A percentile compares a stretch with the other conserved stretches of the same genome.
These are phyloP conservation scores for Colletotrichum phormii DNA, from an alignment of 2,329 filamentous ascomycete genomes.

Conservation along the genomic window DNA sequence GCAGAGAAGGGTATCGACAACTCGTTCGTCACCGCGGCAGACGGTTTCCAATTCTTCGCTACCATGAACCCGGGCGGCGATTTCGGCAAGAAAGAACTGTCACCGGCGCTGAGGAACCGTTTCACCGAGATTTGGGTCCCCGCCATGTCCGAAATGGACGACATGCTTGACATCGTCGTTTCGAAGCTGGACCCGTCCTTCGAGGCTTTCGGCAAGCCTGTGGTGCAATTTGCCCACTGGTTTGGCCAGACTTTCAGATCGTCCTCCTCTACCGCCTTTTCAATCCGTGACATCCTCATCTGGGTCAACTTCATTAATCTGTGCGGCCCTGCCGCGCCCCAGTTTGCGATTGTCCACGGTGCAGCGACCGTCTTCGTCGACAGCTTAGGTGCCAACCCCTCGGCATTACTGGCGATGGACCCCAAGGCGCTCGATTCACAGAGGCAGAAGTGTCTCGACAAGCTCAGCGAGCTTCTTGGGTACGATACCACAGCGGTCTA, in stretches of 20 bases:
- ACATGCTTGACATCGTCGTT: slow-evolving; percentile 87
- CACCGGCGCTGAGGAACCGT: slow-evolving; percentile 91
- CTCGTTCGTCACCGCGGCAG: slow-evolving; percentile 78
- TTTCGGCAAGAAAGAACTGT: slow-evolving; percentile 97
- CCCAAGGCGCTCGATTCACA: slow-evolving; percentile 77
- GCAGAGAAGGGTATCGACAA: slow-evolving; percentile 93
- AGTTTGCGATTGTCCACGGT: slow-evolving; percentile 76
- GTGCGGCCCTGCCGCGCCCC: slow-evolving; percentile 59
- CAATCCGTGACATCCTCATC: slow-evolving; percentile 89
- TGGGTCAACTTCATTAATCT: slow-evolving; percentile 95
- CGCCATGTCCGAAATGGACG: slow-evolving; percentile 83
- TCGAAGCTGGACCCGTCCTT: slow-evolving; percentile 74
- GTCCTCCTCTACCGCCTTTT: slow-evolving; percentile 80
- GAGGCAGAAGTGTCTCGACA: slow-evolving; percentile 77
- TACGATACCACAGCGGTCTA: slow-evolving; percentile 75
- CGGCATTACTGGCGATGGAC: slow-evolving; percentile 82
- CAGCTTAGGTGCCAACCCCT: slow-evolving; percentile 93
- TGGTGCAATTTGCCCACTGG: slow-evolving; percentile 93
- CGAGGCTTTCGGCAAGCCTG: slow-evolving; percentile 70
- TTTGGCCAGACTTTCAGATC: slow-evolving; percentile 87
- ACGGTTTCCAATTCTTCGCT: slow-evolving; percentile 94
- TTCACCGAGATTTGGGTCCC: slow-evolving; percentile 99
- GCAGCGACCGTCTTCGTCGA: slow-evolving; percentile 97
- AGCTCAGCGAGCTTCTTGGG: slow-evolving; percentile 75
- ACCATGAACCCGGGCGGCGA: slow-evolving; percentile 99